Percentiles rank a stretch among this genome's conserved stretches.
Conservation (phyloP, 2,329 filamentous ascomycete genomes). For the Talaromyces sp. region DNA sequence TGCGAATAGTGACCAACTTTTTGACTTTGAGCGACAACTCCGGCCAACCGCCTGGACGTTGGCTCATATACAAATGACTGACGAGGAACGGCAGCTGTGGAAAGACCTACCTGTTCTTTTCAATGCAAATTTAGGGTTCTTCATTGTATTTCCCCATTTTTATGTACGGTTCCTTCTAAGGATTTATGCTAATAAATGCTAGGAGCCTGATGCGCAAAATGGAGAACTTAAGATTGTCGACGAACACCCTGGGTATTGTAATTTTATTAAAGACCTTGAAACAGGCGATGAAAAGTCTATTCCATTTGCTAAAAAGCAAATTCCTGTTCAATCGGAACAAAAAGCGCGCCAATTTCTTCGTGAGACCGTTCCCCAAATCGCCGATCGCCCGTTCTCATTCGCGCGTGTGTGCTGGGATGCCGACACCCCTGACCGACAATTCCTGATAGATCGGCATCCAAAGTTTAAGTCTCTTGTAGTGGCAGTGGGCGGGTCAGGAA, state of each 20-base stretch:
- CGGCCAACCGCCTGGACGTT: slow-evolving; percentile 48
- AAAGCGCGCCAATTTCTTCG: slow-evolving; percentile 44
- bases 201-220: slow-evolving; percentile 38
- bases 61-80: slow-evolving; percentile 46
- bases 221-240: slow-evolving; percentile 40
- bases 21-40: slow-evolving; percentile 43
- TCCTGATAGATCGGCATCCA: slow-evolving; percentile 49
- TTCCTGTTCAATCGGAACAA: slow-evolving; percentile 42
- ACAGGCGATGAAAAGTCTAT: slow-evolving; percentile 24
- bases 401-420: slow-evolving; percentile 54
- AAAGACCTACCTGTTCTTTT: slow-evolving; percentile 47
- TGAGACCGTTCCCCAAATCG: slow-evolving; percentile 50
- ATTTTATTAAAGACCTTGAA: slow-evolving; percentile 29
- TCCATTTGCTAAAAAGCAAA: slow-evolving; percentile 40
- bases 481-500: slow-evolving; percentile 46
- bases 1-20: slow-evolving; percentile 34
- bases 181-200: neutral
- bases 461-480: slow-evolving; percentile 39
- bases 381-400: slow-evolving; percentile 45
- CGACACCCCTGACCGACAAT: slow-evolving; percentile 50
- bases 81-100: slow-evolving; percentile 41
- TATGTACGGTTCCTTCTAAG: neutral
- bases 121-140: slow-evolving; percentile 45
- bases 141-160: slow-evolving; percentile 27
- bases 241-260: slow-evolving; percentile 54